Conservation (phyloP, 352 stramenopile species). For the Thraustochytrium sp. region DNA sequence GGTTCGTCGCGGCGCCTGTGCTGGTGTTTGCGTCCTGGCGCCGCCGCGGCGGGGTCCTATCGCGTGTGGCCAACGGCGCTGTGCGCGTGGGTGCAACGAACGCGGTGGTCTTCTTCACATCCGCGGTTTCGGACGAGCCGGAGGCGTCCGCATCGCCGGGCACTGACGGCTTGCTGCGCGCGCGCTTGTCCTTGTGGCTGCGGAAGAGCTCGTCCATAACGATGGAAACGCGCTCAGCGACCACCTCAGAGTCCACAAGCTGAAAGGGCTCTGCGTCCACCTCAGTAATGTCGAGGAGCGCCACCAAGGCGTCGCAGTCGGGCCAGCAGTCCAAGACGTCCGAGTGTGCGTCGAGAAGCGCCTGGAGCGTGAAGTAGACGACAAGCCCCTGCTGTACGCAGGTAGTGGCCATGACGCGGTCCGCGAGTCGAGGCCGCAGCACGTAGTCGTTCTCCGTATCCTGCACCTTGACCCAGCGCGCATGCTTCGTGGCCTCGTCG, state of each 20-base stretch:
- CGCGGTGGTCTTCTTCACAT: too few relatives aligned
- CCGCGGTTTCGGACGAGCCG: too few relatives aligned
- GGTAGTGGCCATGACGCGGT: neutral
- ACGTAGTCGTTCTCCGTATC: conserved; percentile 33
- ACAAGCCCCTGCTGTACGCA: neutral
- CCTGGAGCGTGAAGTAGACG: neutral
- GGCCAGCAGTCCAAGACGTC: neutral
- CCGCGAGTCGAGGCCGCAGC: neutral
- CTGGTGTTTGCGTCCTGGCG: too few relatives aligned
- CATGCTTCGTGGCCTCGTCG: neutral
- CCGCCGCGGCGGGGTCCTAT: too few relatives aligned
- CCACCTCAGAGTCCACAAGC: neutral
- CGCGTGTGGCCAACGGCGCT: too few relatives aligned
- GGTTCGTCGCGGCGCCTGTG: too few relatives aligned
- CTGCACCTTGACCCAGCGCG: neutral
- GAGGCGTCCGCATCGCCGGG: too few relatives aligned
- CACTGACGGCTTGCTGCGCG: too few relatives aligned
- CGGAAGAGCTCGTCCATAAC: neutral
- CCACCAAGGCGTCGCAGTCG: neutral
- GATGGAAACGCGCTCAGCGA: neutral
- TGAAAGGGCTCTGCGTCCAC: neutral
- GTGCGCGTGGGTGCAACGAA: too few relatives aligned
- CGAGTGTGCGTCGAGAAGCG: neutral
- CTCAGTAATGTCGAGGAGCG: neutral
- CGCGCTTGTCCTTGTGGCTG: neutral